Conservation (phyloP, 2,329 filamentous ascomycete genomes). For the Penicillium sp. region DNA sequence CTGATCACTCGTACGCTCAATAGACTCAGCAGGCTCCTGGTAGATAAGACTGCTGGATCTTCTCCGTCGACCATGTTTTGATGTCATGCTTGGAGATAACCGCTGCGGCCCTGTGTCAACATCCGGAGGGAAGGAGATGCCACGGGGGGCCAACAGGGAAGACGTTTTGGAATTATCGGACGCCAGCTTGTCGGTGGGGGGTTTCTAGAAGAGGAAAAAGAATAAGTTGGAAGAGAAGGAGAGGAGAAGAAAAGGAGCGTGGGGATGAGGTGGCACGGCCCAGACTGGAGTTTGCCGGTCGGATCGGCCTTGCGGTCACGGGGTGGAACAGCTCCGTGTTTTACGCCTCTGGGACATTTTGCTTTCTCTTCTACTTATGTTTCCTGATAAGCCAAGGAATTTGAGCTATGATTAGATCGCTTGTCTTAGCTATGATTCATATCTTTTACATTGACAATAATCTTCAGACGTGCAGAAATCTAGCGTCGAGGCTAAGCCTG, state of each 20-base stretch:
- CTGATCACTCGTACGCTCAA: constrained; percentile 97
- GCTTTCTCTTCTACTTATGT: constrained; percentile 4
- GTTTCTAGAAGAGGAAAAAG: constrained; percentile 1
- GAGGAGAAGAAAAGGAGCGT: constrained; percentile 26
- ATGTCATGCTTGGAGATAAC: constrained; percentile 59
- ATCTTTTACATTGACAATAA: not conserved
- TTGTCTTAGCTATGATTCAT: not conserved
- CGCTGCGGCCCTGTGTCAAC: constrained; percentile 60
- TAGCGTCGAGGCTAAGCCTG: not conserved
- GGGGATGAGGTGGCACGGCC: constrained; percentile 29
- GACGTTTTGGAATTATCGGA: constrained; percentile 82
- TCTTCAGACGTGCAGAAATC: constrained; percentile 10
- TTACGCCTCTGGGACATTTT: not conserved
- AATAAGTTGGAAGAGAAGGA: constrained; percentile 22
- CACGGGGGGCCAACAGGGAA: constrained; percentile 82
- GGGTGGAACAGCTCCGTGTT: constrained; percentile 14
- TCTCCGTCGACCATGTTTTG: constrained; percentile 73
- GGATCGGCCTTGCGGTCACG: constrained; percentile 23
- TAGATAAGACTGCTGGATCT: constrained; percentile 98
- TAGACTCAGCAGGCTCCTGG: constrained; percentile 90
- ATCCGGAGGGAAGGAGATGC: constrained; percentile 86
- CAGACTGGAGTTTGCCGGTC: constrained; percentile 22
- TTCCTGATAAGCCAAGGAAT: not conserved
- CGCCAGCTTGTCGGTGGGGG: constrained; percentile 23
- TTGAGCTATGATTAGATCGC: constrained; percentile 6